Evolutionary conservation across 2,329 filamentous ascomycete species (phyloP).

Genomic region (Emmonsia crescens): DNA sequence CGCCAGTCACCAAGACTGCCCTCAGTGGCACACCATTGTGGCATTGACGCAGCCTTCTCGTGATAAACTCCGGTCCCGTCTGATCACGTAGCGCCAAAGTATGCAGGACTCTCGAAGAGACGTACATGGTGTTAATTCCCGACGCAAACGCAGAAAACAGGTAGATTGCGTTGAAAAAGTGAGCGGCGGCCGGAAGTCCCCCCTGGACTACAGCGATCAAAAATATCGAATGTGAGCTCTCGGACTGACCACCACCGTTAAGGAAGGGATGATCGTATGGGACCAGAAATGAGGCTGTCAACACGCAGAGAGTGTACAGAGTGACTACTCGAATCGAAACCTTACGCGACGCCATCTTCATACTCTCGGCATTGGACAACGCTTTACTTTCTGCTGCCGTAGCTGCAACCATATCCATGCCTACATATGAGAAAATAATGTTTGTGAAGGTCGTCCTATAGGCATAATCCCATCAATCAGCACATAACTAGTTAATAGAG

Average conservation of each 20-base stretch:
- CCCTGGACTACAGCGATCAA: slow-evolving; percentile 34
- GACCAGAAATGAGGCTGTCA: slow-evolving; percentile 35
- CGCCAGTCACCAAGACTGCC: slow-evolving; percentile 30
- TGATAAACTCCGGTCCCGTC: slow-evolving; percentile 34
- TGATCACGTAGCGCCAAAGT: slow-evolving; percentile 30
- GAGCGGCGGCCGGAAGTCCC: slow-evolving; percentile 27
- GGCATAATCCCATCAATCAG: slow-evolving; percentile 7
- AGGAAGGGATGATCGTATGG: slow-evolving; percentile 33
- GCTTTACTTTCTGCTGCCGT: slow-evolving; percentile 36
- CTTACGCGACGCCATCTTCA: slow-evolving; percentile 37
- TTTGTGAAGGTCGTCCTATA: slow-evolving; percentile 34
- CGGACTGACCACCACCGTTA: slow-evolving; percentile 30
- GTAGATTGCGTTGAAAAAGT: slow-evolving; percentile 37
- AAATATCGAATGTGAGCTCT: slow-evolving; percentile 28
- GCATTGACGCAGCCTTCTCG: slow-evolving; percentile 26
- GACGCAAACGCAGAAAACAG: slow-evolving; percentile 36
- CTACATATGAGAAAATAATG: slow-evolving; percentile 35
- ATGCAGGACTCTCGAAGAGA: slow-evolving; percentile 34
- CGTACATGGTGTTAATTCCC: slow-evolving; percentile 35
- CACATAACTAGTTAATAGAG: slow-evolving; percentile 12
- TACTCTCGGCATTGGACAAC: slow-evolving; percentile 31
- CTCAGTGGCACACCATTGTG: slow-evolving; percentile 31
- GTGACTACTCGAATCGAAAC: slow-evolving; percentile 35
- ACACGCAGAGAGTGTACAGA: slow-evolving; percentile 33
- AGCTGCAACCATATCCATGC: slow-evolving; percentile 35